Conservation (phyloP, 176 grass and related monocot species). For the Melocanna baccifera region DNA sequence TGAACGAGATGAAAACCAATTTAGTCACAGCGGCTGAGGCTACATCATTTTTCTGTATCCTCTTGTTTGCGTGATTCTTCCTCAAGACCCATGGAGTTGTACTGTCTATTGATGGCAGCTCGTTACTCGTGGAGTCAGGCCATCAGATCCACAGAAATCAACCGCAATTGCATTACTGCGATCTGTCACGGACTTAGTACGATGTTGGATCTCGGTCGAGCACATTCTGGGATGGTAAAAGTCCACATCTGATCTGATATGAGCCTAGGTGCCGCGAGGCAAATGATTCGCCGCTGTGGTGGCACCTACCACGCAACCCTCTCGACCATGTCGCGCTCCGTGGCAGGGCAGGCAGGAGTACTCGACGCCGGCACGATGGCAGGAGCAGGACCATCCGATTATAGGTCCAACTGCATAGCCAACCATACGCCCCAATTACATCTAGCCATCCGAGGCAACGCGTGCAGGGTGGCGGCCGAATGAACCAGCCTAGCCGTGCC, state of each 20-base stretch:
- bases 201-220: constrained; percentile 23
- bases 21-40: neutral
- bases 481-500: neutral
- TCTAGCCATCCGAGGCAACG: neutral
- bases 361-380: neutral
- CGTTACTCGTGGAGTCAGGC: neutral
- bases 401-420: neutral
- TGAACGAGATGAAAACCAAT: neutral
- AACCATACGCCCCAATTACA: neutral
- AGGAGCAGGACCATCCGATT: neutral
- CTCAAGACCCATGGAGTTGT: neutral
- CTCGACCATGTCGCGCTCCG: neutral
- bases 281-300: neutral
- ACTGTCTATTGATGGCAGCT: neutral
- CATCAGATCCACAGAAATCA: neutral
- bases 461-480: neutral
- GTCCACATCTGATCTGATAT: neutral
- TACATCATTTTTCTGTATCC: neutral
- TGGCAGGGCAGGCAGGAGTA: neutral
- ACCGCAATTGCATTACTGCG: neutral
- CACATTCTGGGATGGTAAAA: neutral
- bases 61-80: neutral
- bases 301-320: neutral
- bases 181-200: neutral
- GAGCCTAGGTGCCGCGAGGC: neutral